These are phyloP conservation scores for Capsella bursapastoris DNA, from an alignment of 345 rosid genomes.

Conservation along the genomic window DNA sequence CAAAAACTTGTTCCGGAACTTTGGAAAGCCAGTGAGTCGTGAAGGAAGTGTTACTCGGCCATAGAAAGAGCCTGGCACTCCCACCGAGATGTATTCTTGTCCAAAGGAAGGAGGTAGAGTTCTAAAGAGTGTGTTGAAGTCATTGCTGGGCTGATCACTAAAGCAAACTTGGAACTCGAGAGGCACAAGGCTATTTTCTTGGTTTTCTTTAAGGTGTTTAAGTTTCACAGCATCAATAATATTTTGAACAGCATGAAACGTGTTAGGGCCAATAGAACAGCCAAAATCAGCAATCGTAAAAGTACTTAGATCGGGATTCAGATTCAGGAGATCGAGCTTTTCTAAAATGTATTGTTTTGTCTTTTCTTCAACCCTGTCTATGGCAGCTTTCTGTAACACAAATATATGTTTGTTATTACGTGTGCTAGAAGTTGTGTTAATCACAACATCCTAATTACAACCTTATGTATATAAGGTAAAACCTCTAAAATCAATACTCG, in stretches of 20 bases:
- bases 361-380: not conserved
- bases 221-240: constrained; percentile 27
- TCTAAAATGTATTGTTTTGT: constrained; percentile 14
- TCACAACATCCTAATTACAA: no score
- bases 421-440: not conserved
- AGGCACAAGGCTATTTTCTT: not conserved
- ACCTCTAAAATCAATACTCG: no score
- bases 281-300: constrained; percentile 33
- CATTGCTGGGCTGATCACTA: constrained; percentile 48
- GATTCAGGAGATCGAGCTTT: not conserved
- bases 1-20: constrained; percentile 29
- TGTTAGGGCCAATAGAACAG: constrained; percentile 35
- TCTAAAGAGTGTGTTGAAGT: constrained; percentile 52
- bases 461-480: no score
- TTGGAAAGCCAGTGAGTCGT: constrained; percentile 48
- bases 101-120: constrained; percentile 19
- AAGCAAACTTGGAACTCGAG: constrained; percentile 45
- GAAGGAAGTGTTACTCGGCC: constrained; percentile 32
- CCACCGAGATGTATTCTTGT: constrained; percentile 29
- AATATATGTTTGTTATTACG: not conserved
- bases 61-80: constrained; percentile 49
- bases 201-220: not conserved
- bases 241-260: constrained; percentile 30
- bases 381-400: constrained; percentile 28
- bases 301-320: not conserved